phyloP scores from a whole-genome alignment of 2,329 filamentous ascomycete genomes.

The Sphaerulina vaccinii region DNA sequence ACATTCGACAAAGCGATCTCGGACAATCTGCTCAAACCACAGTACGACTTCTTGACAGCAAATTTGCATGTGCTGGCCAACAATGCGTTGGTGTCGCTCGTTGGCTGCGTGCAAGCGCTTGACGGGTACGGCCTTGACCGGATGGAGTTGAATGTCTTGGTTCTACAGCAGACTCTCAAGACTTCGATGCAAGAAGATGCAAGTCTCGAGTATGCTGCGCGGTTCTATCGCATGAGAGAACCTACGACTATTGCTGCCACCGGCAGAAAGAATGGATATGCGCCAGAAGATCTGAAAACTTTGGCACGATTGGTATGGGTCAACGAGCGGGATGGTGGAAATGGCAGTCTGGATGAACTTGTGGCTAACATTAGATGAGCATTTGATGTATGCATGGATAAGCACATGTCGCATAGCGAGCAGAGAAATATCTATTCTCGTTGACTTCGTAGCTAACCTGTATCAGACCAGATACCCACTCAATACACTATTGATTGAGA shows the following conservation, averaged over 20 bases:
- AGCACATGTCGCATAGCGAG: background rate
- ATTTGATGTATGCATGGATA: background rate
- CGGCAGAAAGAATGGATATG: constrained; percentile 34
- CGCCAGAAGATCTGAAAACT: constrained; percentile 41
- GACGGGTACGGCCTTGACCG: constrained; percentile 79
- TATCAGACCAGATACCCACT: no score
- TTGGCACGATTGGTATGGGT: constrained; percentile 41
- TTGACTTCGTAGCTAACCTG: no score
- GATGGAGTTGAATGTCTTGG: constrained; percentile 90
- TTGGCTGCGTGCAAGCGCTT: constrained; percentile 74
- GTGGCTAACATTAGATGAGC: constrained; percentile 24
- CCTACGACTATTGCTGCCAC: constrained; percentile 42
- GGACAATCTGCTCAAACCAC: constrained; percentile 67
- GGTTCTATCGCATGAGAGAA: constrained; percentile 68
- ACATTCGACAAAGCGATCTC: constrained; percentile 80
- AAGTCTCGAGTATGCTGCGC: constrained; percentile 60
- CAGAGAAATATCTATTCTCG: background rate
- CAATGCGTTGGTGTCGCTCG: constrained; percentile 67
- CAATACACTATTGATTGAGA: no score
- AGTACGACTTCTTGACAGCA: constrained; percentile 69
- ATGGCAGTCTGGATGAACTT: constrained; percentile 23
- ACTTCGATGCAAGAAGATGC: constrained; percentile 73
- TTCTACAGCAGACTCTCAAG: constrained; percentile 94
- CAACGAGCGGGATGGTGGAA: constrained; percentile 28
- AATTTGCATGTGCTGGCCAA: constrained; percentile 79